Conservation (phyloP, 176 grass and related monocot species). For the Eragrostis nindensis region DNA sequence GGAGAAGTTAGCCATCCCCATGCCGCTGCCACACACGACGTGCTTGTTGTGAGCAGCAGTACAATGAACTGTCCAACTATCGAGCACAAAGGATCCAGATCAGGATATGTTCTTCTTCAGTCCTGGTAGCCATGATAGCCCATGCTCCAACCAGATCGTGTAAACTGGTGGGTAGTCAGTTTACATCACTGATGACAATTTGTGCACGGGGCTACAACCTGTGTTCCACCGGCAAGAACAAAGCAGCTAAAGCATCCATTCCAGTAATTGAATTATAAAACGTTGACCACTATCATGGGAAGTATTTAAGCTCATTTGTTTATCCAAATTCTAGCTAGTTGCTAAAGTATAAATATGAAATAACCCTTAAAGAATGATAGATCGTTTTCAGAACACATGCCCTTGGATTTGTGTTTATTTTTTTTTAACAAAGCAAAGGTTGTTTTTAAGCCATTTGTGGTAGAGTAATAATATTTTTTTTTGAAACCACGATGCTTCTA, state of each 20-base stretch:
- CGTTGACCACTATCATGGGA: neutral
- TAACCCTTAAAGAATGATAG: too few relatives aligned
- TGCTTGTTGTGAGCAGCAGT: neutral
- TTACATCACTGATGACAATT: constrained; percentile 30
- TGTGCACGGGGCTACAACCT: constrained; percentile 31
- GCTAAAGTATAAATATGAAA: too few relatives aligned
- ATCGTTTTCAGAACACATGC: too few relatives aligned
- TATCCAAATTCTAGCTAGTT: too few relatives aligned
- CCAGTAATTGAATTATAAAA: neutral
- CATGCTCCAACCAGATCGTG: neutral
- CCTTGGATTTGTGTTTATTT: too few relatives aligned
- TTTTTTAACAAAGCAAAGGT: too few relatives aligned
- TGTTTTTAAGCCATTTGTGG: too few relatives aligned
- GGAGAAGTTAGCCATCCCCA: neutral
- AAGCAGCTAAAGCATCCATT: neutral
- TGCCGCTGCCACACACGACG: neutral
- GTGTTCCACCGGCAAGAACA: constrained; percentile 19
- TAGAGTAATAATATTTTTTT: too few relatives aligned
- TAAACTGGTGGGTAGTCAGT: constrained; percentile 33
- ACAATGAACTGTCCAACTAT: neutral
- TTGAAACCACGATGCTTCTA: too few relatives aligned
- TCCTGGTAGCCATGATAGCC: constrained; percentile 16
- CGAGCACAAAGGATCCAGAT: constrained; percentile 36
- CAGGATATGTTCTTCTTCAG: neutral
- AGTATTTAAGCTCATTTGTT: too few relatives aligned